These are phyloP conservation scores for Adansonia madagascariensis DNA, from an alignment of 441 rosid species.

Conservation along the genomic window DNA sequence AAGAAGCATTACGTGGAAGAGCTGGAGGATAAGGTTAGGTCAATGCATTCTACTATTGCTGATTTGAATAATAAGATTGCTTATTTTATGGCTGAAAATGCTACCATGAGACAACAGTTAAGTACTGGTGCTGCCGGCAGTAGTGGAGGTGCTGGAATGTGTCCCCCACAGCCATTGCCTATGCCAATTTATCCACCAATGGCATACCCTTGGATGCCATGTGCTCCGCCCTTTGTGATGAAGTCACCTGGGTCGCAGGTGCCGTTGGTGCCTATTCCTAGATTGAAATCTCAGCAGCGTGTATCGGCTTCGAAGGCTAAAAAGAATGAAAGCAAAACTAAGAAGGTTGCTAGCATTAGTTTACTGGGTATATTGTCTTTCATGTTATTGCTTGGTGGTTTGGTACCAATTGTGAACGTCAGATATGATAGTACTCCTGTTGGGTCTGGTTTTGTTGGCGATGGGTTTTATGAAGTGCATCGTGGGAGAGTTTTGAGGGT, in stretches of 20 bases:
- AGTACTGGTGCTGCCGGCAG: conserved; percentile 35
- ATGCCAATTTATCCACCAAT: conserved; percentile 60
- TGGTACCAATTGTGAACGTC: conserved; percentile 69
- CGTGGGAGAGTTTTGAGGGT: conserved; percentile 64
- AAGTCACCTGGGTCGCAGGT: conserved; percentile 87
- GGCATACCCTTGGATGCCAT: conserved; percentile 86
- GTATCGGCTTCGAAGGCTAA: conserved; percentile 48
- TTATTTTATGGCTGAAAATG: conserved; percentile 80
- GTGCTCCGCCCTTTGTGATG: conserved; percentile 64
- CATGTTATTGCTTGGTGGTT: conserved; percentile 73
- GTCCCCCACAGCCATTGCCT: too few relatives aligned
- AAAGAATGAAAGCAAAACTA: conserved; percentile 63
- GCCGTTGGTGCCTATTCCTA: conserved; percentile 94
- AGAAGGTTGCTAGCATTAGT: conserved; percentile 91
- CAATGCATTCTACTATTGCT: conserved; percentile 75
- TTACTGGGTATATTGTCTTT: conserved; percentile 80
- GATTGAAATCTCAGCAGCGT: conserved; percentile 55
- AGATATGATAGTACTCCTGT: conserved; percentile 47
- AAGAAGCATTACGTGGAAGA: conserved; percentile 94
- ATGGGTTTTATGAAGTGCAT: conserved; percentile 45
- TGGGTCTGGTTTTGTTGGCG: conserved; percentile 46
- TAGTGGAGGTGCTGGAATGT: too few relatives aligned
- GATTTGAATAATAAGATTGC: conserved; percentile 72
- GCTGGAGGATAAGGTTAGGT: conserved; percentile 83
- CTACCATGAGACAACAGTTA: conserved; percentile 71